Conservation (phyloP, 2,329 filamentous ascomycete genomes). For the Neonectria coccinea region DNA sequence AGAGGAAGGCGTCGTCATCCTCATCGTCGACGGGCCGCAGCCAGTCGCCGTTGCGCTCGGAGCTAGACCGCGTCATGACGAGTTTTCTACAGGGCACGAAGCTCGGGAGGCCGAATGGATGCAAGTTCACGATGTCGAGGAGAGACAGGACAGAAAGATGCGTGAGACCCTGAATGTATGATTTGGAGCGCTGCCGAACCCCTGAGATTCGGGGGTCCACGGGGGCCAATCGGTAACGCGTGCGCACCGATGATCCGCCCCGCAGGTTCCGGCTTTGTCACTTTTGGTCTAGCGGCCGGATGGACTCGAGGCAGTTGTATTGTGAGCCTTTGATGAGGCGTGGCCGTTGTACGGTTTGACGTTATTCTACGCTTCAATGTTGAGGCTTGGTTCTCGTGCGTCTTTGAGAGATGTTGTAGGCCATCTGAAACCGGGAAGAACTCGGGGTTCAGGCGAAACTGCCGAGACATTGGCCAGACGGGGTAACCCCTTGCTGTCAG, state of each 20-base stretch:
- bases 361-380: background rate
- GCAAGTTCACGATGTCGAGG: slow-evolving; percentile 8
- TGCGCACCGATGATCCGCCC: background rate
- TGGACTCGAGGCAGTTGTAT: background rate
- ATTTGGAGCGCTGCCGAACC: slow-evolving; percentile 11
- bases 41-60: slow-evolving; percentile 41
- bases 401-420: background rate
- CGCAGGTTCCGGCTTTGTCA: slow-evolving; percentile 12
- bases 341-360: background rate
- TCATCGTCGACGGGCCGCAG: slow-evolving; percentile 43
- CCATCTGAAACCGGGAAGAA: background rate
- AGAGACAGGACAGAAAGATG: slow-evolving; percentile 8
- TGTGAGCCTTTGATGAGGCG: background rate
- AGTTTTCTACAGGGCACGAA: slow-evolving; percentile 15
- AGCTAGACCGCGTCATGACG: slow-evolving; percentile 36
- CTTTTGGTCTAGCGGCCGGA: background rate
- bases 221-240: slow-evolving; percentile 18
- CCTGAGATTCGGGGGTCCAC: slow-evolving; percentile 12
- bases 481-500: background rate
- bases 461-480: slow-evolving; percentile 1
- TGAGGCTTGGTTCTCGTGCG: background rate
- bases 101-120: background rate
- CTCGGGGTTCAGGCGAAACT: background rate
- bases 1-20: slow-evolving; percentile 44
- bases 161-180: slow-evolving; percentile 15